phyloP scores from a whole-genome alignment of 345 rosid species.

The Chamaenerion angustifolium region DNA sequence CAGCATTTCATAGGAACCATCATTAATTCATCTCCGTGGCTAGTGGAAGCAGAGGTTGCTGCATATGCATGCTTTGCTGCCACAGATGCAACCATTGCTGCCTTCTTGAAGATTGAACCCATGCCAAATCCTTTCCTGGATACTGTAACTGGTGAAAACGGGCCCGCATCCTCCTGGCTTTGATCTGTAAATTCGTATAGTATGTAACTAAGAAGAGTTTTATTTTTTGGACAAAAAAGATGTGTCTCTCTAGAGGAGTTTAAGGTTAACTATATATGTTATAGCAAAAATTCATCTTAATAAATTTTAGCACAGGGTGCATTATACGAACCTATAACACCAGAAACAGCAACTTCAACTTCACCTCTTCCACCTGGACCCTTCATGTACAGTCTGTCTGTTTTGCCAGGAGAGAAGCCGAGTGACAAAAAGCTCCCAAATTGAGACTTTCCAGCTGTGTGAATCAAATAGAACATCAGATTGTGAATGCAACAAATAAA shows the following conservation, averaged over 20 bases:
- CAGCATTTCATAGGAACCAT: constrained; percentile 93
- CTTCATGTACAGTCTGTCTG: constrained; percentile 81
- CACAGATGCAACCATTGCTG: constrained; percentile 82
- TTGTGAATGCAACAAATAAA: background rate
- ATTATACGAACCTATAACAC: constrained; percentile 50
- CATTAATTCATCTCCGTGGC: constrained; percentile 41
- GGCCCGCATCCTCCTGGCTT: constrained; percentile 71
- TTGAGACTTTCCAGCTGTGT: constrained; percentile 64
- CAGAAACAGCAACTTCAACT: constrained; percentile 97
- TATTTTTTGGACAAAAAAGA: no score
- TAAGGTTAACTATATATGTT: no score
- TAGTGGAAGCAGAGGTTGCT: constrained; percentile 55
- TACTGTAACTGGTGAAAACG: constrained; percentile 55
- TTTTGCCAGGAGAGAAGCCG: constrained; percentile 60
- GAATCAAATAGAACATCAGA: background rate
- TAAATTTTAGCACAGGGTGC: background rate
- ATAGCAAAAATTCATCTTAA: no score
- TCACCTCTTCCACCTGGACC: constrained; percentile 99
- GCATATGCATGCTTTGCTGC: constrained; percentile 96
- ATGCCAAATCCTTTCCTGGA: constrained; percentile 69
- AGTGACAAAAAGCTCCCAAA: constrained; percentile 73
- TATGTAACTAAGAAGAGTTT: background rate
- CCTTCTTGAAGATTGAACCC: constrained; percentile 73
- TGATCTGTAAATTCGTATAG: constrained; percentile 45
- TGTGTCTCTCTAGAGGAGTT: no score